A percentile compares a stretch with the other conserved stretches of the same genome.
Evolutionary conservation across 1,284 basidiomycete genomes (phyloP).

Genomic region (Rhodotorula sp.): DNA sequence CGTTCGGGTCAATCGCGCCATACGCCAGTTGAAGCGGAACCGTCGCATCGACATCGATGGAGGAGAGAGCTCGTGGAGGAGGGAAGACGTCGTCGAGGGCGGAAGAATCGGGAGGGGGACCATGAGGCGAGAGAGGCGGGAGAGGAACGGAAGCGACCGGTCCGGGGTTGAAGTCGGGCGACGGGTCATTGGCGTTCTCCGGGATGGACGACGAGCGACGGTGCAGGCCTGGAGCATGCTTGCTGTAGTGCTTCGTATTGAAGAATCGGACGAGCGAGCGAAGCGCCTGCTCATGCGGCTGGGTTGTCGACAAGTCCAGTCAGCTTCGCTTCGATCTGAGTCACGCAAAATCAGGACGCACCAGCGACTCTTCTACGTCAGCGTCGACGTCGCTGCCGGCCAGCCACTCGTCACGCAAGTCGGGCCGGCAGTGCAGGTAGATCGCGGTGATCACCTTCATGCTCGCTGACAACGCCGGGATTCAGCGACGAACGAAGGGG

Average conservation of each 20-base stretch:
- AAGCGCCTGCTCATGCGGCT: constrained; percentile 96
- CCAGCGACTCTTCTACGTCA: constrained; percentile 63
- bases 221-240: constrained; percentile 45
- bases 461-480: constrained; percentile 63
- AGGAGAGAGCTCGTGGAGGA: constrained; percentile 49
- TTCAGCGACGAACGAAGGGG: background rate
- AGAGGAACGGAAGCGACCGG: constrained; percentile 26
- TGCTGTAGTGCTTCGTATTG: constrained; percentile 51
- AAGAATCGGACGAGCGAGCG: constrained; percentile 93
- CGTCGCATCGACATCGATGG: constrained; percentile 45
- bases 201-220: constrained; percentile 35
- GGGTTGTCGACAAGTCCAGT: background rate
- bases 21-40: constrained; percentile 32
- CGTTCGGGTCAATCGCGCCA: constrained; percentile 18
- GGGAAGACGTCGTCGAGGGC: constrained; percentile 54
- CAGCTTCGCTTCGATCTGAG: background rate
- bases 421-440: constrained; percentile 93
- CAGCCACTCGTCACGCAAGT: constrained; percentile 96
- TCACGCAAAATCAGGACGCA: constrained; percentile 24
- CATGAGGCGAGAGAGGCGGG: constrained; percentile 27
- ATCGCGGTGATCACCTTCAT: constrained; percentile 99
- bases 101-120: constrained; percentile 42
- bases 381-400: constrained; percentile 90
- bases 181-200: constrained; percentile 12
- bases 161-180: constrained; percentile 31